Percentiles rank a stretch among this genome's conserved stretches.
Conservation (phyloP, 2,329 filamentous ascomycete species). For the Colletotrichum sp. region DNA sequence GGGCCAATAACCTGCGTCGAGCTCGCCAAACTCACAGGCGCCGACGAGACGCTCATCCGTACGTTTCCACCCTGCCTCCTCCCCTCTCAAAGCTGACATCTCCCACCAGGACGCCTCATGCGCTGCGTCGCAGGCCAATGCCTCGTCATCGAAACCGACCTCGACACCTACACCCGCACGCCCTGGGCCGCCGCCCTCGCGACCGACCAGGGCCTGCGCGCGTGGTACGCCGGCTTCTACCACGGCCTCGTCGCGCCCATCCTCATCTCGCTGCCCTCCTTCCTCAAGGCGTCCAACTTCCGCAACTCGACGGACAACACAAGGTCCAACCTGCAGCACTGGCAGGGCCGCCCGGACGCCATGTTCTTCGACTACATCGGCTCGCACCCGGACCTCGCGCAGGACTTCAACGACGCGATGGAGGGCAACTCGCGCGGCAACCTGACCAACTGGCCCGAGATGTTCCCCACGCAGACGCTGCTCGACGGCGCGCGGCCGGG, state of each 20-base stretch:
- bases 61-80: not conserved
- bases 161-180: conserved; percentile 38
- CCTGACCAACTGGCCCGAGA: conserved; percentile 38
- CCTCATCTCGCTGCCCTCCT: conserved; percentile 34
- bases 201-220: conserved; percentile 30
- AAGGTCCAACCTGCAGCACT: conserved; percentile 37
- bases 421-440: conserved; percentile 42
- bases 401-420: conserved; percentile 40
- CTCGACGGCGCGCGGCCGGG: conserved; percentile 30
- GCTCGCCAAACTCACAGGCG: conserved; percentile 35
- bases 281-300: conserved; percentile 35
- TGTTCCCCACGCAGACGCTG: conserved; percentile 25
- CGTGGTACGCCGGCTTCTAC: conserved; percentile 38
- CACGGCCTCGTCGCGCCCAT: conserved; percentile 34
- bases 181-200: conserved; percentile 34
- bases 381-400: conserved; percentile 29
- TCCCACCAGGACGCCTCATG: conserved; percentile 34
- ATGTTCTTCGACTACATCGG: conserved; percentile 37
- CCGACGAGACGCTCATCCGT: conserved; percentile 38
- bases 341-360: conserved; percentile 26
- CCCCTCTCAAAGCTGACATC: not conserved
- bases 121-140: conserved; percentile 38
- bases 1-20: conserved; percentile 32
- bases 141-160: conserved; percentile 35
- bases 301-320: conserved; percentile 37